Conservation (phyloP, 768 basidiomycete species). For the Cystobasidium onofrii region DNA sequence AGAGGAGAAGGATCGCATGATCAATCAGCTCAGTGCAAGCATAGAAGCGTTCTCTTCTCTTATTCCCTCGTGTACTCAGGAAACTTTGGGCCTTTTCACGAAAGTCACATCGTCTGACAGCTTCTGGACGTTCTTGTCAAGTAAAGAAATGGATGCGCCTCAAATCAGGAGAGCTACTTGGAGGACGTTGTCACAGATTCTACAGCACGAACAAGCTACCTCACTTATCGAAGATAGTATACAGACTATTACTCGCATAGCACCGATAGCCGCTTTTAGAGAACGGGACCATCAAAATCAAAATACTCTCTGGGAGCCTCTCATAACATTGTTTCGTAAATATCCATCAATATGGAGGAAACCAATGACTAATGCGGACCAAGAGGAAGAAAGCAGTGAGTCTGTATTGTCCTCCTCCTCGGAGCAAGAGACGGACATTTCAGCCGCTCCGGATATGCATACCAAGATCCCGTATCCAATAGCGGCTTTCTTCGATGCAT, state of each 20-base stretch:
- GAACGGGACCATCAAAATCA: conserved; percentile 11
- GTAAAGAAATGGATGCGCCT: neutral
- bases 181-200: neutral
- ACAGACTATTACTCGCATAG: neutral
- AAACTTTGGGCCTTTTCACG: neutral
- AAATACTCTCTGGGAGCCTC: neutral
- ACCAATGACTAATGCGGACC: neutral
- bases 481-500: neutral
- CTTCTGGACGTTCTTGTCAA: conserved; percentile 2
- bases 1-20: neutral
- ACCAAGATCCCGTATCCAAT: neutral
- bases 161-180: neutral
- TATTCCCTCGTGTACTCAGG: neutral
- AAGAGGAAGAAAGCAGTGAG: neutral
- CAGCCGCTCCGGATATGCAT: neutral
- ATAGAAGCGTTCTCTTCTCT: conserved; percentile 12
- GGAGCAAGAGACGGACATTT: neutral
- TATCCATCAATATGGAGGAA: neutral
- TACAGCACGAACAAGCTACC: neutral
- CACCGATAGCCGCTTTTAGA: neutral
- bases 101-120: neutral
- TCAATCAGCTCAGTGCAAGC: conserved; percentile 4
- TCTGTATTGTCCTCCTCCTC: neutral
- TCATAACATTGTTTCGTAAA: neutral
- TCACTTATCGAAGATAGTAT: neutral